Conservation (phyloP, 495 filamentous ascomycete species). For the Rostrohypoxylon terebratum region DNA sequence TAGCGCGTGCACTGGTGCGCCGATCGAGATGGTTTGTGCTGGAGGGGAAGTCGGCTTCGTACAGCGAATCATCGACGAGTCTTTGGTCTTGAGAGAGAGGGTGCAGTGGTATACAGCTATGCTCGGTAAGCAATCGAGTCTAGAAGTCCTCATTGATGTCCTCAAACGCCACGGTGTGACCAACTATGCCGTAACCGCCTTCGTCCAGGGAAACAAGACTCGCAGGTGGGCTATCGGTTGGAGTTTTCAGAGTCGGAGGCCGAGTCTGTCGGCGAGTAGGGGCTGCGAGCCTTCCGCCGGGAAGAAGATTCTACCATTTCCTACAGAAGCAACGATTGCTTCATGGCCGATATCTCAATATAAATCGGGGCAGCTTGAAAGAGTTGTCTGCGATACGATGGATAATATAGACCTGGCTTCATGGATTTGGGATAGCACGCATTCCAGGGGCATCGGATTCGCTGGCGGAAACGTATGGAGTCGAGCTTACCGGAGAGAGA, state of each 20-base stretch:
- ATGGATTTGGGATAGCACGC: conserved; percentile 56
- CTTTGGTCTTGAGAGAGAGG: conserved; percentile 65
- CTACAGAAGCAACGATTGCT: conserved; percentile 37
- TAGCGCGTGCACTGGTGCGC: conserved; percentile 84
- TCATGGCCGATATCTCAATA: conserved; percentile 55
- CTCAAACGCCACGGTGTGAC: conserved; percentile 69
- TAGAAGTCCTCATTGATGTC: conserved; percentile 70
- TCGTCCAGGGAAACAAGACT: conserved; percentile 83
- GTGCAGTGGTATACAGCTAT: conserved; percentile 93
- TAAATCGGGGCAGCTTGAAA: conserved; percentile 61
- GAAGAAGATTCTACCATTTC: conserved; percentile 67
- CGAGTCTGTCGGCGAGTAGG: conserved; percentile 68
- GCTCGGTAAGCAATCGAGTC: conserved; percentile 84
- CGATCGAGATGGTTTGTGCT: conserved; percentile 85
- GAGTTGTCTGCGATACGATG: conserved; percentile 62
- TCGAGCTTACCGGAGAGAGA: conserved; percentile 58
- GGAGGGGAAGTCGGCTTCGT: conserved; percentile 90
- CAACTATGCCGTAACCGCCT: conserved; percentile 87
- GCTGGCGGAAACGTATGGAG: conserved; percentile 63
- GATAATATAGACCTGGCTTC: conserved; percentile 70
- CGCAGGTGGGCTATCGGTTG: conserved; percentile 89
- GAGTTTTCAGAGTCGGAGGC: conserved; percentile 80
- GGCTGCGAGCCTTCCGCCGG: conserved; percentile 64
- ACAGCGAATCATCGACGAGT: conserved; percentile 78
- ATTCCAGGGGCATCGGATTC: conserved; percentile 53